phyloP scores from a whole-genome alignment of 257 asterid genomes.

The Solanum bukasovii region DNA sequence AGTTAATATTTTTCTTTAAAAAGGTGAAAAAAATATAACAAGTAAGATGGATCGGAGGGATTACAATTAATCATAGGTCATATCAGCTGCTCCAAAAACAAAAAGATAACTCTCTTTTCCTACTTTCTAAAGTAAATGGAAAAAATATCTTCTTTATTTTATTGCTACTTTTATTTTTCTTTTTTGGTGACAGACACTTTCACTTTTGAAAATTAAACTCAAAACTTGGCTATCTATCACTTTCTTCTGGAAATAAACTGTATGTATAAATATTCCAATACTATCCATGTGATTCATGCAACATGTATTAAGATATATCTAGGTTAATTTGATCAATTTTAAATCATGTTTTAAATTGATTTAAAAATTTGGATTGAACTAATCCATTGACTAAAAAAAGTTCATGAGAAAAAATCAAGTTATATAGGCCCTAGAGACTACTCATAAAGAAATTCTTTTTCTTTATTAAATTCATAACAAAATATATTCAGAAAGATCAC shows the following conservation, averaged over 20 bases:
- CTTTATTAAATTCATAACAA: too few relatives aligned
- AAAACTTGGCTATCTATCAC: not conserved
- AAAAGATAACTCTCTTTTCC: conserved; percentile 11
- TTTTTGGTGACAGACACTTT: not conserved
- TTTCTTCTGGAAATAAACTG: not conserved
- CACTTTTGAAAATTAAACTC: conserved; percentile 5
- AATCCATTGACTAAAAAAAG: not conserved
- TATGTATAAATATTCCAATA: not conserved
- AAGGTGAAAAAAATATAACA: not conserved
- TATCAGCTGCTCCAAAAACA: not conserved
- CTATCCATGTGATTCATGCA: not conserved
- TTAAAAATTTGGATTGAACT: not conserved
- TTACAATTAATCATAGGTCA: not conserved
- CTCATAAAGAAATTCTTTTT: not conserved
- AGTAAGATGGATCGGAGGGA: not conserved
- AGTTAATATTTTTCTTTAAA: not conserved
- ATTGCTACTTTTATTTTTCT: not conserved
- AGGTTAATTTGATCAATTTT: not conserved
- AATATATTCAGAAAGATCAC: too few relatives aligned
- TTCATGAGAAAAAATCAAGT: not conserved
- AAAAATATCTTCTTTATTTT: not conserved
- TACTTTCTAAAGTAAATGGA: not conserved
- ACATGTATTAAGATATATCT: not conserved
- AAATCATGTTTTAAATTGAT: not conserved
- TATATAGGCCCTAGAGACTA: not conserved